These are phyloP conservation scores for Apiospora kogelbergensis DNA, from an alignment of 2,329 filamentous ascomycete genomes.

Conservation along the genomic window DNA sequence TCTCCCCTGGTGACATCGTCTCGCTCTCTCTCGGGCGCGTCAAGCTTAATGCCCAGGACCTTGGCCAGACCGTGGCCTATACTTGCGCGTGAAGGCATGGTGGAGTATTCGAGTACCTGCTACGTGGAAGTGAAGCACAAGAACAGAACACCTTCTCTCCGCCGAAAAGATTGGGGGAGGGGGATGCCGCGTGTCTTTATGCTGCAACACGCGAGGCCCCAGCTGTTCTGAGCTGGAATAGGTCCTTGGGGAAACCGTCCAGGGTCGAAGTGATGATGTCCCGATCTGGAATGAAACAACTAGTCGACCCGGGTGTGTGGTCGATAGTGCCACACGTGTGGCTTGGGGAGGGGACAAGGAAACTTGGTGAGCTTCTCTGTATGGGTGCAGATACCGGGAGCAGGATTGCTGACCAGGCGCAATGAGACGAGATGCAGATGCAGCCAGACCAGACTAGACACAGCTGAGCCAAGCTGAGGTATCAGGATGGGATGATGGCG, in stretches of 20 bases:
- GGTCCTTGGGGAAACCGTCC: not conserved
- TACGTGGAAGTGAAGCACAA: not conserved
- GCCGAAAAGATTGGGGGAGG: not conserved
- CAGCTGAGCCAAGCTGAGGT: not conserved
- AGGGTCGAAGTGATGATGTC: not conserved
- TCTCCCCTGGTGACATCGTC: constrained; percentile 74
- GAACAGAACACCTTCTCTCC: not conserved
- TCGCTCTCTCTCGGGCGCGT: constrained; percentile 58
- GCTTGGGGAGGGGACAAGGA: constrained; percentile 6
- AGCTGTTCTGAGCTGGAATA: not conserved
- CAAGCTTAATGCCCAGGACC: constrained; percentile 77
- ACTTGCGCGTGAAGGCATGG: constrained; percentile 50
- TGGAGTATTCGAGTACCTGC: not conserved
- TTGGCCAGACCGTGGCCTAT: constrained; percentile 75
- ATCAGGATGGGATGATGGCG: not conserved
- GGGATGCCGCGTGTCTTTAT: not conserved
- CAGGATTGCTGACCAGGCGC: not conserved
- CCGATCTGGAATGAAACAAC: not conserved
- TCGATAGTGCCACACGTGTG: constrained; percentile 12
- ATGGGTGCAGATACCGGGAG: not conserved
- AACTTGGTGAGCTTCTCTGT: constrained; percentile 8
- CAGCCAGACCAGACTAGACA: not conserved
- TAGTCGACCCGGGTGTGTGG: constrained; percentile 12
- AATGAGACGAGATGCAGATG: not conserved
- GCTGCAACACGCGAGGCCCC: not conserved